phyloP scores from a whole-genome alignment of 176 grass and related monocot species.

The Oryza australiensis region DNA sequence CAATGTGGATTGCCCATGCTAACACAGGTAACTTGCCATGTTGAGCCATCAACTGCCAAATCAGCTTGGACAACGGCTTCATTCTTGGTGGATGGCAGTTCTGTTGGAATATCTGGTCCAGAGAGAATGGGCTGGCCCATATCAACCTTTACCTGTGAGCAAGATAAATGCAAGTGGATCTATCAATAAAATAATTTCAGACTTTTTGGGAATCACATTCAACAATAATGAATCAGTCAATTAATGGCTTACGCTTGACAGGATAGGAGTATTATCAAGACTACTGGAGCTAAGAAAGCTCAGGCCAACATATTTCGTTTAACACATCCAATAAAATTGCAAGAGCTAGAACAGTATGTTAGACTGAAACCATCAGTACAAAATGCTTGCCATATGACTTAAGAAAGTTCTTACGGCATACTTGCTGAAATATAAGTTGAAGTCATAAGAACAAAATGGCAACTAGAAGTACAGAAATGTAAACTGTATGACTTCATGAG shows the following conservation, averaged over 20 bases:
- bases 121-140: slow-evolving; percentile 87
- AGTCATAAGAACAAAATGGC: background rate
- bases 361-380: background rate
- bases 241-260: background rate
- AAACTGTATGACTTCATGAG: background rate
- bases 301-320: background rate
- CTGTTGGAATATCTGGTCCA: slow-evolving; percentile 77
- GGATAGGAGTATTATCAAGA: background rate
- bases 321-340: background rate
- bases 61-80: slow-evolving; percentile 69
- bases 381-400: background rate
- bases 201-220: slow-evolving; percentile 3
- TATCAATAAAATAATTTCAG: slow-evolving; percentile 10
- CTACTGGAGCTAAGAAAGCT: background rate
- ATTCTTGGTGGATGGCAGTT: slow-evolving; percentile 63
- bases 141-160: slow-evolving; percentile 84
- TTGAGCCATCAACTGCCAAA: slow-evolving; percentile 65
- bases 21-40: slow-evolving; percentile 96
- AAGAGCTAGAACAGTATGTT: background rate
- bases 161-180: slow-evolving; percentile 18
- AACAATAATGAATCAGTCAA: slow-evolving; percentile 12
- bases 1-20: slow-evolving; percentile 99
- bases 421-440: background rate
- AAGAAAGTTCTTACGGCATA: background rate
- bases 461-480: background rate